Evolutionary conservation across 495 filamentous ascomycete genomes (phyloP), one percentile per base, ranked within the genome.

Genomic region (Hypoxylon intermedium): DNA sequence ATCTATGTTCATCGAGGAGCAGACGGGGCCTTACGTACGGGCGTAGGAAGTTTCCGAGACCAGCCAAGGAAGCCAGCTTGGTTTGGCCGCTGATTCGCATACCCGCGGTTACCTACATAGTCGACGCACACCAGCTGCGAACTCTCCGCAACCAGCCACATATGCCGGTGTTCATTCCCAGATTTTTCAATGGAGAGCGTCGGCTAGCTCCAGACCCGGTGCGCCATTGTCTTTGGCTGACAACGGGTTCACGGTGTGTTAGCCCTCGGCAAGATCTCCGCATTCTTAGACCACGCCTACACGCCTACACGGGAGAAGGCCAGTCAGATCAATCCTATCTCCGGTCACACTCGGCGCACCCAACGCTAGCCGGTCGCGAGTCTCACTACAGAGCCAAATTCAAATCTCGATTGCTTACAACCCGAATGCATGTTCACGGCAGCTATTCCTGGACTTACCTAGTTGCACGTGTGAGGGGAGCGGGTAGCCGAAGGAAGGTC

Each of bases 1-100:
- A 60, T 60, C 62, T 65, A 53, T 60, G 44, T 60, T 59, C 36
- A 59, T 65, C 62, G 13, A 57, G 33, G 41, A 65, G 47, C 41
- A 60, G 51, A 65, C 56, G 62, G 62, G 56, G 56, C 42, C 62
- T 65, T 57, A 60, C 51, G 36, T 57, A 60, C 50, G 45, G 62
- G 20, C 46, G 47, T 52, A 40, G 52, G 56, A 60, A 53, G 56
- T 65, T 65, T 51, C 62, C 62, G 62, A 65, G 56, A 60, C 45
- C 50, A 48, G 40, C 36, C 46, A 48, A 46, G 50, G 52, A 5
- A 53, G 2, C 21, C 40, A 33, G 34, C 56, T 37, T 38, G 45
- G 48, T 53, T 40, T 55, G 37, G 31, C 49, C 30, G 50, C 36
- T 59, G 61, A 42, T 60, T 60, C 42, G 46, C 51, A 52, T 56